Evolutionary conservation across 805 yeast genomes (phyloP).

Genomic region (Zygosaccharomyces lentus): DNA sequence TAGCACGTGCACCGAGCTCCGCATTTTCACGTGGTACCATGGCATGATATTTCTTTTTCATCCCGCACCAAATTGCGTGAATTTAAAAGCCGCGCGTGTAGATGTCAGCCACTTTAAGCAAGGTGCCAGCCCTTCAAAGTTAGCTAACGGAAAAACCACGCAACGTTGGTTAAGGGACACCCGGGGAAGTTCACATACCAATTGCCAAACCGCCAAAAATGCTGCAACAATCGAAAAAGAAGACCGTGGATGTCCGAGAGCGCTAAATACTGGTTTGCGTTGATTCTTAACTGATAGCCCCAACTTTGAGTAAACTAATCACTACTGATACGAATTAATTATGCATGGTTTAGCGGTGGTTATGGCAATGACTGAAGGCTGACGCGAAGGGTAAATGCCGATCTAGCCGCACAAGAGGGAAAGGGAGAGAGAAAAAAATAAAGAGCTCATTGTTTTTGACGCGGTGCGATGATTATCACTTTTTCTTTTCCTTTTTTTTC

Average conservation of each 20-base stretch:
- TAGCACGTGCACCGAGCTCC: background rate
- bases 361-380: background rate
- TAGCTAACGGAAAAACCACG: slow-evolving; percentile 1
- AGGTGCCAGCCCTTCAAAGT: background rate
- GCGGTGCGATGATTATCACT: background rate
- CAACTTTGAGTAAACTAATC: background rate
- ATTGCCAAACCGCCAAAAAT: background rate
- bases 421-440: background rate
- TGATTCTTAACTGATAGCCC: background rate
- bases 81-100: background rate
- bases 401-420: background rate
- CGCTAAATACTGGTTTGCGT: background rate
- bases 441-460: background rate
- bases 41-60: background rate
- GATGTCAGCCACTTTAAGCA: background rate
- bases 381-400: background rate
- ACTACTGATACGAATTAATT: background rate
- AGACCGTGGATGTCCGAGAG: background rate
- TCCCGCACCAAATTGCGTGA: slow-evolving; percentile 1
- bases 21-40: background rate
- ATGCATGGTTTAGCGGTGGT: background rate
- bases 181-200: background rate
- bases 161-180: background rate
- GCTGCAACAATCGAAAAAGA: background rate
- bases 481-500: background rate